These are phyloP conservation scores for Pleomassaria siparia DNA, from an alignment of 2,329 filamentous ascomycete genomes.

Conservation along the genomic window DNA sequence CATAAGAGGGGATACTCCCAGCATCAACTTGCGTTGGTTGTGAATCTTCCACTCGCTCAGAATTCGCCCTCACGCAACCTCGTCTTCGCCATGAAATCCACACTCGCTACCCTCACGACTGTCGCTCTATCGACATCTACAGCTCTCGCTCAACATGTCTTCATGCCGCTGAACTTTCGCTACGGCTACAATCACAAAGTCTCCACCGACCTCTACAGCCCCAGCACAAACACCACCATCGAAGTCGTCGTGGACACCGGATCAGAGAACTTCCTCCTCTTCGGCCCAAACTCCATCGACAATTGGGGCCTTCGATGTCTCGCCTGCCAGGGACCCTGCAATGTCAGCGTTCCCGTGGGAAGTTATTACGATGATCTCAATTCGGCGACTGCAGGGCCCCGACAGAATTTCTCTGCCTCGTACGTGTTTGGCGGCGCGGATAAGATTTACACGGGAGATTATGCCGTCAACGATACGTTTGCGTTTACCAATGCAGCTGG, in stretches of 20 bases:
- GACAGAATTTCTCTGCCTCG: neutral
- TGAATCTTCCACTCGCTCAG: neutral
- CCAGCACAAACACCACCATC: neutral
- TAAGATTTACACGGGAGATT: neutral
- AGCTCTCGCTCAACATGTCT: neutral
- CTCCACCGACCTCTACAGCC: neutral
- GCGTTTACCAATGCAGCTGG: neutral
- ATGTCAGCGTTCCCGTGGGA: neutral
- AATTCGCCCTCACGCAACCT: neutral
- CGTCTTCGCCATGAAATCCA: neutral
- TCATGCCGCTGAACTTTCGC: neutral
- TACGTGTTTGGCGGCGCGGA: neutral
- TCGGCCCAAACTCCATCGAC: neutral
- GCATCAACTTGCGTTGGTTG: neutral
- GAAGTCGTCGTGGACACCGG: neutral
- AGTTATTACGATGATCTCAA: neutral
- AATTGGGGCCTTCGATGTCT: neutral
- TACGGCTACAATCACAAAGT: constrained; percentile 1
- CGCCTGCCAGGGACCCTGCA: neutral
- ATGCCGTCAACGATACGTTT: neutral
- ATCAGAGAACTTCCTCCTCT: neutral
- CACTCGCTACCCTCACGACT: neutral
- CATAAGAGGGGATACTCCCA: neutral
- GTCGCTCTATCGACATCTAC: neutral
- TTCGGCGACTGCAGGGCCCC: neutral